phyloP scores from a whole-genome alignment of 495 filamentous ascomycete genomes.

The Lophium mytilinum region DNA sequence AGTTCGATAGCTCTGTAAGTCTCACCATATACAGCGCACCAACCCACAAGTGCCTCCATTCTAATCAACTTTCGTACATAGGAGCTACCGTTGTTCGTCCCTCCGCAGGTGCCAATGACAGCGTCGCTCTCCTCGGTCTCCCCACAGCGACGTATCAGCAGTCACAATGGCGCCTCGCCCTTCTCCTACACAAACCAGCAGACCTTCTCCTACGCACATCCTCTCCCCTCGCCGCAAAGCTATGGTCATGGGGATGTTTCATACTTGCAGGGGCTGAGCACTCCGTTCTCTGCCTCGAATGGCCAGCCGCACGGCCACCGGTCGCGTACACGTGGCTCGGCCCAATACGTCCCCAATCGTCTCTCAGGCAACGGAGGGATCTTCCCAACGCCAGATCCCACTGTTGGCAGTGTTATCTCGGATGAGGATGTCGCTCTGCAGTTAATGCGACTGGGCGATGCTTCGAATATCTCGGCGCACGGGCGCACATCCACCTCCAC shows the following conservation, averaged over 20 bases:
- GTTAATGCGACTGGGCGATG: slow-evolving; percentile 88
- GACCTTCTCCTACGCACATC: slow-evolving; percentile 61
- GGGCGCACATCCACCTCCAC: slow-evolving; percentile 90
- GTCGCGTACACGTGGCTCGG: slow-evolving; percentile 52
- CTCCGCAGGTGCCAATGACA: slow-evolving; percentile 81
- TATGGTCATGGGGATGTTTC: slow-evolving; percentile 49
- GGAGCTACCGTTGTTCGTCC: slow-evolving; percentile 92
- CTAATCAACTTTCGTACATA: slow-evolving; percentile 33
- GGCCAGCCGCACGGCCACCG: slow-evolving; percentile 53
- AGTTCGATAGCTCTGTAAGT: slow-evolving; percentile 96
- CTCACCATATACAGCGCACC: background rate
- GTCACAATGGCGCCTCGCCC: slow-evolving; percentile 55
- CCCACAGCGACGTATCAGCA: slow-evolving; percentile 67
- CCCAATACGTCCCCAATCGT: slow-evolving; percentile 39
- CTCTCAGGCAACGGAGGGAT: slow-evolving; percentile 43
- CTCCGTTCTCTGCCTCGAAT: slow-evolving; percentile 48
- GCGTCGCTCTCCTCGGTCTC: slow-evolving; percentile 88
- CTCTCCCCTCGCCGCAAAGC: slow-evolving; percentile 71
- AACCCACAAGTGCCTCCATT: background rate
- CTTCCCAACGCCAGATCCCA: slow-evolving; percentile 87
- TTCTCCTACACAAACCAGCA: slow-evolving; percentile 65
- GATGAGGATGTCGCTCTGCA: slow-evolving; percentile 97
- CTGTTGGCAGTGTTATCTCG: slow-evolving; percentile 72
- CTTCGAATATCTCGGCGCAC: slow-evolving; percentile 71
- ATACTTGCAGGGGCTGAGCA: slow-evolving; percentile 40